Base-by-base conservation (phyloP, 257 asterid species). In the Gynochthodes officinalis region DNA sequence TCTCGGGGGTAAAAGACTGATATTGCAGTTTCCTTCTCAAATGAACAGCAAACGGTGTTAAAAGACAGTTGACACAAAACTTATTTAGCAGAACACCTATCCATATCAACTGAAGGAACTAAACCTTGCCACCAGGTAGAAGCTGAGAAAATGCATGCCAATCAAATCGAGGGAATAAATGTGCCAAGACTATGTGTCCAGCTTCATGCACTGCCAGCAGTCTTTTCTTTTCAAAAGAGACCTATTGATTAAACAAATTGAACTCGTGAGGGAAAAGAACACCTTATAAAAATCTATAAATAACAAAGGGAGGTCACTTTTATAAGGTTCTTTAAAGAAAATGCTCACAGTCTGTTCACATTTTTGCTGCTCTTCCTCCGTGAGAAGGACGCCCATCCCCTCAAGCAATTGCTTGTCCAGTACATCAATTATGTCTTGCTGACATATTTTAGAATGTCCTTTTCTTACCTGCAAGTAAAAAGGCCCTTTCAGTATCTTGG, bases 71-170 rank as follows among this genome's bases (percentile, higher is more conserved):
- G 59, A 25, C 28, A 64, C 57, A 55, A 46, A 69, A 53, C 32
- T 52, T 63, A 48, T 53, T 7, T 18, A 49, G 65, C 46, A 66
- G 44, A 37, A 66, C 40, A 77, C 54, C 59, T n/a, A 43, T 25
- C 42, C 39, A 64, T 60, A 32, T 33, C 27, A 18, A 40, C 39
- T 14, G 54, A 33, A 54, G 59, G 28, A 50, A 74, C 43, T 48
- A 72, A 78, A 94, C 99, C 93, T 91, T 90, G 80, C 99, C 99
- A 52, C 98, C 98, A 67, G 99, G 99, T 64, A 94, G 87, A 75
- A 94, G 92, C 97, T 94, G 99, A 76, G 99, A 91, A 83, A 94
- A 94, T 64, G 99, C 99, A 84, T 94, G 99, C 99, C 97, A 90
- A 82, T 94, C 99, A 82, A 88, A 94, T 73, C 83, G 85, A 68